A percentile compares a stretch with the other conserved stretches of the same genome.
These are phyloP conservation scores for Gonapodya prolifera DNA, from an alignment of 192 early-diverging fungal genomes.

Conservation along the genomic window DNA sequence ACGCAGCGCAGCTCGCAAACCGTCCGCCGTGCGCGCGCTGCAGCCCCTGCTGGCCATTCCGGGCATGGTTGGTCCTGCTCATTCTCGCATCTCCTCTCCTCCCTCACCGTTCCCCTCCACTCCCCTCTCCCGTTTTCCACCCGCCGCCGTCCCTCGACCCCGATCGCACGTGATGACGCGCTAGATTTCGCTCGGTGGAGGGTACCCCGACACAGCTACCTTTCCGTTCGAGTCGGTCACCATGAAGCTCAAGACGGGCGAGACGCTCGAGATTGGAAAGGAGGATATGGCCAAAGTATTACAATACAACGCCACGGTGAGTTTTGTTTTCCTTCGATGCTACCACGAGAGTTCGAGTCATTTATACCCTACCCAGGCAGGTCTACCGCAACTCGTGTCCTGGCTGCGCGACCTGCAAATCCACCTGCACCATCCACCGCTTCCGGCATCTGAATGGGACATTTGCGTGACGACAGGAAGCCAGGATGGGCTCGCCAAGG, in stretches of 20 bases:
- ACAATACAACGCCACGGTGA: constrained; percentile 7
- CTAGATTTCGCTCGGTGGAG: constrained; percentile 13
- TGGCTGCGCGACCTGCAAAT: constrained; percentile 34
- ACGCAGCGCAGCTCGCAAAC: constrained; percentile 8
- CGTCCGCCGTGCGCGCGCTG: constrained; percentile 14
- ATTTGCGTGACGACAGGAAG: constrained; percentile 48
- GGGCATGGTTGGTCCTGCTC: constrained; percentile 5
- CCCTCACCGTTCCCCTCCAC: no score
- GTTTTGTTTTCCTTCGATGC: background rate
- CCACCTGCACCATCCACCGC: constrained; percentile 28
- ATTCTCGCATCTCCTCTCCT: background rate
- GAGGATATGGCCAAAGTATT: constrained; percentile 12
- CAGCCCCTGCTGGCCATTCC: constrained; percentile 11
- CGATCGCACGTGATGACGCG: no score
- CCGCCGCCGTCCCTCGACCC: no score
- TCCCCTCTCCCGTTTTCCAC: no score
- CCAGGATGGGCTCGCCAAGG: constrained; percentile 46
- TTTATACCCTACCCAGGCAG: constrained; percentile 18
- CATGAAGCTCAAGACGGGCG: constrained; percentile 7
- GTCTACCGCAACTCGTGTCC: constrained; percentile 25
- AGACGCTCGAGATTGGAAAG: background rate
- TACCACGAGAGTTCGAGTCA: background rate
- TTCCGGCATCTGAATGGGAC: constrained; percentile 48
- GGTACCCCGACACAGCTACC: constrained; percentile 12
- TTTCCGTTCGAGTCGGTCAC: constrained; percentile 11